Conservation (phyloP, 441 rosid species). For the Brassica balearica region DNA sequence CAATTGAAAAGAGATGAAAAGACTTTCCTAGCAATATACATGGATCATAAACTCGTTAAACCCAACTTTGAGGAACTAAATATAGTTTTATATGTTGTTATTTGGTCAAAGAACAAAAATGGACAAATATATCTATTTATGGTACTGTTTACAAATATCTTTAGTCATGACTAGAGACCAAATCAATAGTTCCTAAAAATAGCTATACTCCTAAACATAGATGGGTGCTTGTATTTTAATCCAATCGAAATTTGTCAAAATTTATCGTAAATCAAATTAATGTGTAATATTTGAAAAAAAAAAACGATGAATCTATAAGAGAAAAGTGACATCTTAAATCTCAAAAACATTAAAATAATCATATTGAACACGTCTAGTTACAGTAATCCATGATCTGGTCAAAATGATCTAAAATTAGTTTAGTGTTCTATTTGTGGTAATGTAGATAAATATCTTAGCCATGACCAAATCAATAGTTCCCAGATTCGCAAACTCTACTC, state of each 20-base stretch:
- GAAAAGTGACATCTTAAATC: not conserved
- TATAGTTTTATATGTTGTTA: not conserved
- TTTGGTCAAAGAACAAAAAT: slow-evolving; percentile 15
- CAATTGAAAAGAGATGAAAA: not conserved
- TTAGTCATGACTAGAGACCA: slow-evolving; percentile 3
- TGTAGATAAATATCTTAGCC: not conserved
- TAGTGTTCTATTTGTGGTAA: not conserved
- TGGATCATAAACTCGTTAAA: not conserved
- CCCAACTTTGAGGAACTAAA: not conserved
- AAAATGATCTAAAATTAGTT: not conserved
- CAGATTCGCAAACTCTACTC: not conserved
- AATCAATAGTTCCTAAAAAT: not conserved
- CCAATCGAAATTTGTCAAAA: not conserved
- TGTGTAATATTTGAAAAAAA: not conserved
- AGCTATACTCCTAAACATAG: not conserved
- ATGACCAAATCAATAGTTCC: not conserved
- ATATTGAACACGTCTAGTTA: not conserved
- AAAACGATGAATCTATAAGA: not conserved
- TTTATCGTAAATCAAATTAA: not conserved
- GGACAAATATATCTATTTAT: not conserved
- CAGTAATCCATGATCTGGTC: not conserved
- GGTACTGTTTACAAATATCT: not conserved
- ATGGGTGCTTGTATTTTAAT: not conserved
- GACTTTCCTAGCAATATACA: not conserved
- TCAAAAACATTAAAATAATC: not conserved